Evolutionary conservation across 306 rosid genomes (phyloP).

Genomic region (Mimosa bimucronata): DNA sequence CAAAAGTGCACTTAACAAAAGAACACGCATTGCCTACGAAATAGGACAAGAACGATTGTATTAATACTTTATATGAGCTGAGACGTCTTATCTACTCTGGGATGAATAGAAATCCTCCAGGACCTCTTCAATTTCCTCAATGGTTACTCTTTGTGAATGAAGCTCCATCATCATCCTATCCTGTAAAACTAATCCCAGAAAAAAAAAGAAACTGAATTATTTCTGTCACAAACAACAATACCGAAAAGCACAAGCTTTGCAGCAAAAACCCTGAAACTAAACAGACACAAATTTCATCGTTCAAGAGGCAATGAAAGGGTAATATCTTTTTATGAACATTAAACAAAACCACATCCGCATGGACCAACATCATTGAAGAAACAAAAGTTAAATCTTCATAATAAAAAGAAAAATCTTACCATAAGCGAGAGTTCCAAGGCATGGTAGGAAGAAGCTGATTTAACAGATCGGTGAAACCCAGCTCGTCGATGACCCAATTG

Average conservation of each 20-base stretch:
- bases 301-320: background rate
- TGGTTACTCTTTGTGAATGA: constrained; percentile 55
- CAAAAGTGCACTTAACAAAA: too few relatives aligned
- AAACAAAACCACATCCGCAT: background rate
- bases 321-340: background rate
- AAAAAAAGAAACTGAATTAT: background rate
- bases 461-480: constrained; percentile 66
- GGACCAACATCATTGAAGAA: background rate
- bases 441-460: constrained; percentile 64
- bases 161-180: constrained; percentile 79
- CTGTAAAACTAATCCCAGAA: constrained; percentile 37
- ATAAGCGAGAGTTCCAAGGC: constrained; percentile 80
- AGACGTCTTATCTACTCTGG: too few relatives aligned
- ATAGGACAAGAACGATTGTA: too few relatives aligned
- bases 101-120: constrained; percentile 59
- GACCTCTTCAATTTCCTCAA: constrained; percentile 49
- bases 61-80: too few relatives aligned
- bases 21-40: too few relatives aligned
- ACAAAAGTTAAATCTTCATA: background rate
- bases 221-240: background rate
- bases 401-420: constrained; percentile 37
- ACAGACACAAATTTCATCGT: too few relatives aligned
- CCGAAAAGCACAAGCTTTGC: background rate
- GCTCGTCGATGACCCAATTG: constrained; percentile 69
- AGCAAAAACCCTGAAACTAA: background rate